Evolutionary conservation across 345 rosid genomes (phyloP).

Genomic region (Angophora floribunda): DNA sequence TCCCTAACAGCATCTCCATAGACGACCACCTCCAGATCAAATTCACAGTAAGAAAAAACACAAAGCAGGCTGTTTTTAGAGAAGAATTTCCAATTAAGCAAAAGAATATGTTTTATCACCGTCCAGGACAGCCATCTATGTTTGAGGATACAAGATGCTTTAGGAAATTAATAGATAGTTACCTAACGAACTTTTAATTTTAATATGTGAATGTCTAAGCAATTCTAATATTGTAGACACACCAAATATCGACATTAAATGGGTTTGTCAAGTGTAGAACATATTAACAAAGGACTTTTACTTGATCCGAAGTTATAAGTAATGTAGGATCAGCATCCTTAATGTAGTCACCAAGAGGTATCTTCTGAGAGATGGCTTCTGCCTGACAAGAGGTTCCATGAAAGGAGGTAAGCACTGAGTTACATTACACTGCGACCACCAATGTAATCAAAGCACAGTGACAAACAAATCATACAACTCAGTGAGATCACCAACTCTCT

Average conservation of each 20-base stretch:
- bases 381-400: constrained; percentile 52
- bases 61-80: not conserved
- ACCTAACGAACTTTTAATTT: not conserved
- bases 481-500: not conserved
- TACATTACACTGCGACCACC: not conserved
- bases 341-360: constrained; percentile 26
- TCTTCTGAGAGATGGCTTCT: constrained; percentile 60
- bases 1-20: constrained; percentile 74
- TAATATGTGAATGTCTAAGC: not conserved
- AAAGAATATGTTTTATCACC: not conserved
- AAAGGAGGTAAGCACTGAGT: constrained; percentile 11
- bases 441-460: not conserved
- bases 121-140: constrained; percentile 28
- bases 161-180: not conserved
- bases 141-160: constrained; percentile 17
- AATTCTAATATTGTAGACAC: not conserved
- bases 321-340: constrained; percentile 52
- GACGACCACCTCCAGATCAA: constrained; percentile 71
- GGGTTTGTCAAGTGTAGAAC: not conserved
- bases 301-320: constrained; percentile 78
- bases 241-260: not conserved
- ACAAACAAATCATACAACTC: not conserved
- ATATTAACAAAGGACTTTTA: constrained; percentile 4
- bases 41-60: constrained; percentile 20
- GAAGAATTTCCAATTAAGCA: not conserved